Conservation (phyloP, 1,284 basidiomycete species). For the Tranzscheliella williamsii region DNA sequence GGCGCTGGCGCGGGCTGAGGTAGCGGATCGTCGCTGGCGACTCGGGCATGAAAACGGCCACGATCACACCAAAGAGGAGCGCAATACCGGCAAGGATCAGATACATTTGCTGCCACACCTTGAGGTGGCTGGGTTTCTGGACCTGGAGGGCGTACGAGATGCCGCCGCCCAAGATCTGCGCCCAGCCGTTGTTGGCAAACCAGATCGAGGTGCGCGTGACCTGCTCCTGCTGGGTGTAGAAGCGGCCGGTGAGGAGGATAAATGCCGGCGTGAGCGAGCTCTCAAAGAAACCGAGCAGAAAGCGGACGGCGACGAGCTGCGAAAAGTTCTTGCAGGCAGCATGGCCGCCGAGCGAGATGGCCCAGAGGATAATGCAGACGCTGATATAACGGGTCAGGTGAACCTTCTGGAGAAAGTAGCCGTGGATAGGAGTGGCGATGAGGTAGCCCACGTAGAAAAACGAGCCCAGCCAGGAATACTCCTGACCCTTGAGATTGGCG, state of each 20-base stretch:
- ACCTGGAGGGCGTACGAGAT: slow-evolving; percentile 48
- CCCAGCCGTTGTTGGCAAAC: slow-evolving; percentile 51
- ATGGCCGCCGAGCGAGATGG: slow-evolving; percentile 52
- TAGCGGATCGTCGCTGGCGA: slow-evolving; percentile 38
- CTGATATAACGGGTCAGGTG: slow-evolving; percentile 53
- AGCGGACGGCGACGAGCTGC: slow-evolving; percentile 43
- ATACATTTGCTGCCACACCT: slow-evolving; percentile 53
- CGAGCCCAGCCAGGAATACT: slow-evolving; percentile 54
- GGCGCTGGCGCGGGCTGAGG: slow-evolving; percentile 65
- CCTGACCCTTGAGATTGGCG: slow-evolving; percentile 35
- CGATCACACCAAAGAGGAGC: slow-evolving; percentile 34
- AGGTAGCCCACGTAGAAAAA: slow-evolving; percentile 58
- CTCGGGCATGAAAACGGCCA: slow-evolving; percentile 40
- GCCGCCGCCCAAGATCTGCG: slow-evolving; percentile 49
- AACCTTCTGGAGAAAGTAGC: slow-evolving; percentile 32
- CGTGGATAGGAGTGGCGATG: slow-evolving; percentile 26
- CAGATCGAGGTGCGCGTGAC: slow-evolving; percentile 42
- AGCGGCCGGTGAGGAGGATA: slow-evolving; percentile 47
- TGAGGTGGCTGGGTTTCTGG: slow-evolving; percentile 20
- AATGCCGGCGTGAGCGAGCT: slow-evolving; percentile 44
- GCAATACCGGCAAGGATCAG: slow-evolving; percentile 51
- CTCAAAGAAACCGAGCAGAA: slow-evolving; percentile 58
- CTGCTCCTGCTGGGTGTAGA: slow-evolving; percentile 47
- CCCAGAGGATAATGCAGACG: slow-evolving; percentile 62
- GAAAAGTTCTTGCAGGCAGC: slow-evolving; percentile 49